phyloP scores from a whole-genome alignment of 2,329 filamentous ascomycete species.

The Paecilomyces fulvus region DNA sequence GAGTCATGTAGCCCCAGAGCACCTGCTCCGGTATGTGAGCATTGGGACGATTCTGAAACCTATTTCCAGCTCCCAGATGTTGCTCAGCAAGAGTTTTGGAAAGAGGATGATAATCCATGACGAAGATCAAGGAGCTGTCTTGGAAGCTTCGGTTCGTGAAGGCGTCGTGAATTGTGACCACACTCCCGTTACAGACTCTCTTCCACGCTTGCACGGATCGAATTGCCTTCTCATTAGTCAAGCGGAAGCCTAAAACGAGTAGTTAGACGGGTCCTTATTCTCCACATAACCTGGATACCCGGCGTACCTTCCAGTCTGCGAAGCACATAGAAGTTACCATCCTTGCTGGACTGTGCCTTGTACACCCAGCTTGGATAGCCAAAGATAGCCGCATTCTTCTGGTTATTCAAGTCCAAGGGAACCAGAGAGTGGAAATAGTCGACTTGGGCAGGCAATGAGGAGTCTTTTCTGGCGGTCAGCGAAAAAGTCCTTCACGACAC shows the following conservation, averaged over 20 bases:
- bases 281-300: neutral
- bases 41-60: constrained; percentile 38
- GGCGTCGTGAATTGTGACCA: constrained; percentile 81
- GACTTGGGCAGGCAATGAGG: constrained; percentile 63
- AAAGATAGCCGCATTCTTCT: constrained; percentile 71
- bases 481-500: neutral
- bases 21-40: constrained; percentile 59
- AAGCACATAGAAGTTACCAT: constrained; percentile 79
- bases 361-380: constrained; percentile 91
- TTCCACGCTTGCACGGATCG: constrained; percentile 84
- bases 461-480: constrained; percentile 34
- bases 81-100: constrained; percentile 83
- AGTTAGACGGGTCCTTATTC: constrained; percentile 1
- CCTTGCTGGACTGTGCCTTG: constrained; percentile 83
- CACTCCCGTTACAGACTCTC: constrained; percentile 66
- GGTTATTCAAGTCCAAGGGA: constrained; percentile 71
- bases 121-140: constrained; percentile 88
- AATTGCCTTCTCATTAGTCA: constrained; percentile 85
- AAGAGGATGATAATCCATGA: constrained; percentile 85
- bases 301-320: constrained; percentile 67
- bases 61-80: constrained; percentile 43
- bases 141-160: constrained; percentile 92
- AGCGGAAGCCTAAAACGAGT: constrained; percentile 56
- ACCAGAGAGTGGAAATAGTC: constrained; percentile 91
- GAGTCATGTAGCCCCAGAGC: constrained; percentile 86